Evolutionary conservation across 202 grass and related monocot species (phyloP).

Genomic region (Schoenoplectus tabernaemontani): DNA sequence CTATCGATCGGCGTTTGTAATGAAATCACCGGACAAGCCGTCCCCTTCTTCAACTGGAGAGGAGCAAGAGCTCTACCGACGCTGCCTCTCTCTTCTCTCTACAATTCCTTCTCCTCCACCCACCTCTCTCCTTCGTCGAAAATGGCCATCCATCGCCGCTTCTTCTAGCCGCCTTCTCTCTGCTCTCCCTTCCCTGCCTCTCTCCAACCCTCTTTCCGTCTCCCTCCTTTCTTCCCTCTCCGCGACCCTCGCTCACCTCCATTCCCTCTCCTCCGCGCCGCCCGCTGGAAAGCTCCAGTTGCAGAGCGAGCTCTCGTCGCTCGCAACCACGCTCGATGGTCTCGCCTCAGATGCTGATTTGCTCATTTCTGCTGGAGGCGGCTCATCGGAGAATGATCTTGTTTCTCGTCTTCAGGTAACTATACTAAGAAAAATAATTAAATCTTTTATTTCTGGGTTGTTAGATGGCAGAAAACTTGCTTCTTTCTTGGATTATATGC

Average conservation of each 20-base stretch:
- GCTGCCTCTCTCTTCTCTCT: constrained; percentile 29
- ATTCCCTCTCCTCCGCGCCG: constrained; percentile 22
- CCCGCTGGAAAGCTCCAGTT: constrained; percentile 56
- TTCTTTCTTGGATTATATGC: neutral
- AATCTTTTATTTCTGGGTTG: neutral
- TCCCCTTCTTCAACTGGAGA: neutral
- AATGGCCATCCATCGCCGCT: constrained; percentile 50
- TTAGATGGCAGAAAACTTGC: constrained; percentile 4
- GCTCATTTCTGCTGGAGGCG: constrained; percentile 14
- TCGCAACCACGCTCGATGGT: constrained; percentile 37
- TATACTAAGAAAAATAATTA: neutral
- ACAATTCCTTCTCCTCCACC: constrained; percentile 27
- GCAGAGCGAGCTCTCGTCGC: constrained; percentile 51
- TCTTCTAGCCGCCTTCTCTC: constrained; percentile 31
- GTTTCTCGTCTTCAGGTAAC: constrained; percentile 35
- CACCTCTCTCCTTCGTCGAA: constrained; percentile 47
- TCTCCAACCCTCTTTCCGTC: constrained; percentile 26
- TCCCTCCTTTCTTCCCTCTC: constrained; percentile 36
- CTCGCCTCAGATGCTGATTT: constrained; percentile 57
- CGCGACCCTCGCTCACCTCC: constrained; percentile 17
- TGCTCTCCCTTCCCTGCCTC: constrained; percentile 32
- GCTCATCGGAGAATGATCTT: neutral
- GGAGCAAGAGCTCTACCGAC: constrained; percentile 18
- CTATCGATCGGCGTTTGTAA: too few species aligned
- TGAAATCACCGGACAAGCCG: constrained; percentile 21